Base-by-base conservation (phyloP, 108 stramenopile species). In the Cylindrotheca closterium region DNA sequence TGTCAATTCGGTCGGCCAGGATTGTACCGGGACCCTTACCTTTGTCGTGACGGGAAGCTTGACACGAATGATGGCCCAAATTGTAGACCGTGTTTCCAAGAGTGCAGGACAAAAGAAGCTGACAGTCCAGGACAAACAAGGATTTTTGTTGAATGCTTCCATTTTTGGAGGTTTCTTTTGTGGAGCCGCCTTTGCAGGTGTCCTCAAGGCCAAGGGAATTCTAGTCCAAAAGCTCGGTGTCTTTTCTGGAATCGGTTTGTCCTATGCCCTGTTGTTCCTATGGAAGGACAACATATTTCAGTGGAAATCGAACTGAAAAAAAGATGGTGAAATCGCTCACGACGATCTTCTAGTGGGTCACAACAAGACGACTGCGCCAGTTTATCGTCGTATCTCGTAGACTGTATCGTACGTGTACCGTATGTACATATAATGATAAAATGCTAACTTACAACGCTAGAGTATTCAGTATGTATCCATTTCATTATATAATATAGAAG, bases 11-110 rank as follows among this genome's bases (percentile, higher is more conserved):
- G 70, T 86, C 23, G 85, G 85, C 17, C 68, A 46, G 49, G 77
- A 86, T 50, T 64, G 69, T 1, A 74, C 85, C 0, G 85, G 82
- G 17, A 83, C 75, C 7, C 31, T 79, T 3, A 74, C 76, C 10
- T 86, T 82, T 60, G 85, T 86, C n/a, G 60, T 86, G 18, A 86
- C 85, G 23, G 85, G 85, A 51, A 79, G 80, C 65, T 67, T 79
- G 74, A 76, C 75, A 1, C 62, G 45, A 46, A 2, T 70, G 21
- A 30, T 32, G 30, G 58, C 56, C 48, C 23, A 32, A 24, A 7
- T 70, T n/a, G 57, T 76, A 33, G 75, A 76, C 59, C 59, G 68
- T 23, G 1, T 61, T 30, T 32, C 30, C 49, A 27, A 22, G 18
- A 37, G 12, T 19, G 60, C 60, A 1, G 68, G 68, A 47, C 68